A percentile compares a stretch with the other conserved stretches of the same genome.
Evolutionary conservation across 2,329 filamentous ascomycete genomes (phyloP).

Genomic region (Trichophyton equinum): DNA sequence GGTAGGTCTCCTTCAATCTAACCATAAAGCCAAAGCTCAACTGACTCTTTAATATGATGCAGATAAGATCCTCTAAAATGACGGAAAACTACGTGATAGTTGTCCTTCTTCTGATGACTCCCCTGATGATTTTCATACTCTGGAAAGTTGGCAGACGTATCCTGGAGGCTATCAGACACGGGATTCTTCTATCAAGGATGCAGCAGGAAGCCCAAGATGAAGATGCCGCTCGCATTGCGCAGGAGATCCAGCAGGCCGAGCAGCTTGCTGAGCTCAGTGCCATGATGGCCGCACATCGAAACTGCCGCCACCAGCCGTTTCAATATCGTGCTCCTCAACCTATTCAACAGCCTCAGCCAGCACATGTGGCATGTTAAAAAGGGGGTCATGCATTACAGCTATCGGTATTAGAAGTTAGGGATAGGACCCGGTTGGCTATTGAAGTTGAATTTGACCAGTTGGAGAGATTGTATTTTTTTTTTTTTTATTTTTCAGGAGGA

Average conservation of each 20-base stretch:
- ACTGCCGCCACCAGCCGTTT: not conserved
- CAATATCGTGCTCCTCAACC: no score
- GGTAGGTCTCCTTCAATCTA: not conserved
- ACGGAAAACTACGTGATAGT: slow-evolving; percentile 16
- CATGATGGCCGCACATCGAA: not conserved
- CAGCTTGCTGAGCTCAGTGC: not conserved
- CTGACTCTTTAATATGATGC: no score
- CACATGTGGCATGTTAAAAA: not conserved
- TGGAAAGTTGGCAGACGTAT: slow-evolving; percentile 17
- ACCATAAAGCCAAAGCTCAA: not conserved
- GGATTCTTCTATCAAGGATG: slow-evolving; percentile 10
- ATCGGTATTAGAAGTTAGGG: not conserved
- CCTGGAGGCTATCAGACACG: slow-evolving; percentile 7
- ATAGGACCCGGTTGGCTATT: not conserved
- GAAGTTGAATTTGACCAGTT: not conserved
- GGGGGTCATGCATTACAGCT: not conserved
- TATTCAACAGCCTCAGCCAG: not conserved
- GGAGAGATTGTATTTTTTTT: not conserved
- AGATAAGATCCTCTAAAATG: slow-evolving; percentile 11
- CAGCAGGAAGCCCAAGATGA: slow-evolving; percentile 14
- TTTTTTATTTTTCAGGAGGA: not conserved
- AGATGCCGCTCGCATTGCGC: slow-evolving; percentile 11
- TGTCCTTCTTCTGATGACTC: slow-evolving; percentile 18
- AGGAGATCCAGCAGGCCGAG: slow-evolving; percentile 3
- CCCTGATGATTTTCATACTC: slow-evolving; percentile 13